These are phyloP conservation scores for Thermomyces lanuginosus DNA, from an alignment of 2,329 filamentous ascomycete species.

Conservation along the genomic window DNA sequence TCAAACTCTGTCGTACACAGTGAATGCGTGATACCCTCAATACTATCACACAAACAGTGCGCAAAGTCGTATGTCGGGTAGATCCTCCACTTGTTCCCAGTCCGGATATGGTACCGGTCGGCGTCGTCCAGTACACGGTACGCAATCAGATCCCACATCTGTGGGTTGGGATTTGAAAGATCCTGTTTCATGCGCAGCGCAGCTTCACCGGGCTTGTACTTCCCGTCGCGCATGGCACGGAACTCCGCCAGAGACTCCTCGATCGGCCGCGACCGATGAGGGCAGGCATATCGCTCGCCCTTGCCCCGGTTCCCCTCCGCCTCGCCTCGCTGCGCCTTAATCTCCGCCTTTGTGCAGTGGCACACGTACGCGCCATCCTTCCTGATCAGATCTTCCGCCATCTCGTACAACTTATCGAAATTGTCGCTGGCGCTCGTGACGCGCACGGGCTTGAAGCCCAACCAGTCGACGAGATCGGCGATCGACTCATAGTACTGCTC, in stretches of 20 bases:
- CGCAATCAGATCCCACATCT: conserved; percentile 92
- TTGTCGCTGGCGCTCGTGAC: conserved; percentile 85
- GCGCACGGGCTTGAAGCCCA: conserved; percentile 62
- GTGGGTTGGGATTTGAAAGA: conserved; percentile 63
- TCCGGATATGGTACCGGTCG: conserved; percentile 36
- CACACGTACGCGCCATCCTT: conserved; percentile 64
- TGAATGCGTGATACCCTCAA: conserved; percentile 81
- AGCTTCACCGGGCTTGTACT: conserved; percentile 71
- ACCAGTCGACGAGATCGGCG: conserved; percentile 70
- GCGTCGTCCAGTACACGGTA: conserved; percentile 63
- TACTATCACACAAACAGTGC: conserved; percentile 79
- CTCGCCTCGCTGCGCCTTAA: conserved; percentile 75
- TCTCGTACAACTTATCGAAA: conserved; percentile 72
- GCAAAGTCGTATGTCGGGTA: conserved; percentile 93
- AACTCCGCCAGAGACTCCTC: conserved; percentile 72
- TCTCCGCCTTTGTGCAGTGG: conserved; percentile 62
- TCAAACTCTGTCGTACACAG: conserved; percentile 90
- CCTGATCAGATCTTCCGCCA: conserved; percentile 69
- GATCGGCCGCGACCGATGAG: conserved; percentile 56
- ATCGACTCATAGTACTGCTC: conserved; percentile 83
- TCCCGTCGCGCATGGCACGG: conserved; percentile 75
- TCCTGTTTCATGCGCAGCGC: conserved; percentile 89
- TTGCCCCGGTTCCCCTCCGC: conserved; percentile 48
- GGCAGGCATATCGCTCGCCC: conserved; percentile 57
- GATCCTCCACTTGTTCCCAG: conserved; percentile 72